Evolutionary conservation across 352 stramenopile genomes (phyloP).

Genomic region (Phytophthora cryptogea): DNA sequence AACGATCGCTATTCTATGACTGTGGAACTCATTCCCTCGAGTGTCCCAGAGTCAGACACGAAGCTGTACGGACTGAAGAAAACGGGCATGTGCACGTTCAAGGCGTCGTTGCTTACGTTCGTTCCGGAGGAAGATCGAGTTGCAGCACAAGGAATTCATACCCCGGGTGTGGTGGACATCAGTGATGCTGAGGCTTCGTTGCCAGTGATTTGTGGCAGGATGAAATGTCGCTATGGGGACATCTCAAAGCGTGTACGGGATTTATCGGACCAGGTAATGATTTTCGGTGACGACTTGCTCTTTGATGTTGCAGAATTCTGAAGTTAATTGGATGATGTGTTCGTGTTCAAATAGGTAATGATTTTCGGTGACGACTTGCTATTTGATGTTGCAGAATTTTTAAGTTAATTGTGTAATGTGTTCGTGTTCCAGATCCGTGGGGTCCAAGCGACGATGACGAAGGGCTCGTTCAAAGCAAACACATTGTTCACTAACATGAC

Average conservation of each 20-base stretch:
- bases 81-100: conserved; percentile 60
- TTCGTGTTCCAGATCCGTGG: conserved; percentile 24
- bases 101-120: conserved; percentile 50
- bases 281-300: background rate
- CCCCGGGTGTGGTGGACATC: conserved; percentile 70
- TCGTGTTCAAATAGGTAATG: no score
- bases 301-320: background rate
- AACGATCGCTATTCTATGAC: conserved; percentile 46
- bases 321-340: no score
- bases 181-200: conserved; percentile 55
- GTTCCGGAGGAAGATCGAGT: conserved; percentile 46
- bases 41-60: conserved; percentile 38
- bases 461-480: conserved; percentile 21
- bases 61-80: conserved; percentile 63
- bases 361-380: background rate
- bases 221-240: conserved; percentile 70
- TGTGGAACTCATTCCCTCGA: conserved; percentile 60
- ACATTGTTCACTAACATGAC: conserved; percentile 59
- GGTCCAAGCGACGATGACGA: conserved; percentile 31
- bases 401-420: no score
- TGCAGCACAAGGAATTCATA: conserved; percentile 61
- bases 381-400: background rate
- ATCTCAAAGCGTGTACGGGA: conserved; percentile 50
- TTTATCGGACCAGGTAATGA: conserved; percentile 56
- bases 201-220: conserved; percentile 66